Evolutionary conservation across 1,284 basidiomycete species (phyloP).

Genomic region (Entoloma clypeatum): DNA sequence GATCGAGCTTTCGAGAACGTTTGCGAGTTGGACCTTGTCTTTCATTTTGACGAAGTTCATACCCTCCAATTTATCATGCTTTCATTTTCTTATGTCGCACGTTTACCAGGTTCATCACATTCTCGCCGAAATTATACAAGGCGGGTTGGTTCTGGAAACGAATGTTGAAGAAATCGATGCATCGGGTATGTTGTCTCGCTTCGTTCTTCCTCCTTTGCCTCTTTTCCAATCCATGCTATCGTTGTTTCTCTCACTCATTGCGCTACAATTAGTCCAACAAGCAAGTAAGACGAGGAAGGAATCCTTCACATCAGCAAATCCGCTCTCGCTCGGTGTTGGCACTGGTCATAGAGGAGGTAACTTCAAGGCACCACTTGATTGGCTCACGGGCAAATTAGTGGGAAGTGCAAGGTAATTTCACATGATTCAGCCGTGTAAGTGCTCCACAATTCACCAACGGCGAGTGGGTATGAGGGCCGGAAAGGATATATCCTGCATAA

Average conservation of each 20-base stretch:
- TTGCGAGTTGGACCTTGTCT: slow-evolving; percentile 97
- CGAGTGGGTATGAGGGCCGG: too few relatives aligned
- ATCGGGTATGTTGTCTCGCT: slow-evolving; percentile 51
- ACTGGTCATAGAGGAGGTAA: slow-evolving; percentile 57
- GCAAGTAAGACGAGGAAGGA: slow-evolving; percentile 69
- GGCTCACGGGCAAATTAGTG: slow-evolving; percentile 71
- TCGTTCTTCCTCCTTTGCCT: slow-evolving; percentile 2
- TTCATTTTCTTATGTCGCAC: slow-evolving; percentile 10
- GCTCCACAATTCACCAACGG: too few relatives aligned
- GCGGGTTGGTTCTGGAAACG: slow-evolving; percentile 96
- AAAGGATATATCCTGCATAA: too few relatives aligned
- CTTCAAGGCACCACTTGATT: slow-evolving; percentile 70
- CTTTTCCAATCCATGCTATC: neutral
- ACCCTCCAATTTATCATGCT: neutral
- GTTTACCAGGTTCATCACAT: slow-evolving; percentile 82
- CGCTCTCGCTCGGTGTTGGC: slow-evolving; percentile 64
- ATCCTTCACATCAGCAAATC: slow-evolving; percentile 72
- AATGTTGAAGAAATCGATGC: slow-evolving; percentile 88
- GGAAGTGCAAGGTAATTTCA: slow-evolving; percentile 49
- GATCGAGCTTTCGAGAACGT: slow-evolving; percentile 98
- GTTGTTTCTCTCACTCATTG: slow-evolving; percentile 8
- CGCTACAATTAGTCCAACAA: slow-evolving; percentile 49
- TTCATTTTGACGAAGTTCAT: slow-evolving; percentile 93
- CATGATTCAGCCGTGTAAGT: neutral
- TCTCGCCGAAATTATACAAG: slow-evolving; percentile 93